A percentile compares a stretch with the other conserved stretches of the same genome.
phyloP scores from a whole-genome alignment of 2,329 filamentous ascomycete genomes.

The Coniochaeta hoffmannii region DNA sequence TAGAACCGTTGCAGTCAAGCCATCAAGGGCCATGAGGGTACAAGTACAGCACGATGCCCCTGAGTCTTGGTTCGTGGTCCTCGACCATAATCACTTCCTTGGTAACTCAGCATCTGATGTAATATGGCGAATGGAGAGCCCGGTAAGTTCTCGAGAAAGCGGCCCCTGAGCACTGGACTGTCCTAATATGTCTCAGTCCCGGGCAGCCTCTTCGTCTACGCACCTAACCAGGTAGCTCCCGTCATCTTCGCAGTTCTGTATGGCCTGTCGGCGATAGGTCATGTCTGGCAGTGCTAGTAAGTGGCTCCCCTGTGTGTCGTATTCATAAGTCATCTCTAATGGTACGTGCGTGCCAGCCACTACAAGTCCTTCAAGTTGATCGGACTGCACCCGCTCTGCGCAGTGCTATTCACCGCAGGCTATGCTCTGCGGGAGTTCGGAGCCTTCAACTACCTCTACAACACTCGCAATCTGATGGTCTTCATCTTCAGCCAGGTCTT shows the following conservation, averaged over 20 bases:
- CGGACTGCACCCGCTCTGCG: slow-evolving; percentile 32
- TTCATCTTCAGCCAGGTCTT: slow-evolving; percentile 36
- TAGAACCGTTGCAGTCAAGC: neutral
- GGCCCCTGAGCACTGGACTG: neutral
- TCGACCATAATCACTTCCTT: neutral
- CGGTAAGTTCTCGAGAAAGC: slow-evolving; percentile 16
- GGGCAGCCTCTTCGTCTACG: slow-evolving; percentile 7
- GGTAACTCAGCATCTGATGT: neutral
- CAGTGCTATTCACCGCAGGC: slow-evolving; percentile 33
- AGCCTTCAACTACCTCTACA: slow-evolving; percentile 30
- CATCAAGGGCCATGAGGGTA: neutral
- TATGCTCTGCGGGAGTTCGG: slow-evolving; percentile 37
- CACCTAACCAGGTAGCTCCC: slow-evolving; percentile 6
- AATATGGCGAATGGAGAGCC: neutral
- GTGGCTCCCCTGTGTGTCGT: neutral
- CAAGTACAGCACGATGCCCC: neutral
- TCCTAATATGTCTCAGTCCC: slow-evolving; percentile 18
- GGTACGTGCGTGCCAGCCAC: slow-evolving; percentile 16
- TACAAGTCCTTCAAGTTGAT: slow-evolving; percentile 35
- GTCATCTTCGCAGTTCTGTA: slow-evolving; percentile 2
- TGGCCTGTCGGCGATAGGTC: neutral
- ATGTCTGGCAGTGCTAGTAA: slow-evolving; percentile 7
- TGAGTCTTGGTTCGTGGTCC: neutral
- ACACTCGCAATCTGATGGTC: slow-evolving; percentile 26
- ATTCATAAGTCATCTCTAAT: neutral